Conservation (phyloP, 192 early-diverging fungal species). For the Rhizoclosmatium sp. region DNA sequence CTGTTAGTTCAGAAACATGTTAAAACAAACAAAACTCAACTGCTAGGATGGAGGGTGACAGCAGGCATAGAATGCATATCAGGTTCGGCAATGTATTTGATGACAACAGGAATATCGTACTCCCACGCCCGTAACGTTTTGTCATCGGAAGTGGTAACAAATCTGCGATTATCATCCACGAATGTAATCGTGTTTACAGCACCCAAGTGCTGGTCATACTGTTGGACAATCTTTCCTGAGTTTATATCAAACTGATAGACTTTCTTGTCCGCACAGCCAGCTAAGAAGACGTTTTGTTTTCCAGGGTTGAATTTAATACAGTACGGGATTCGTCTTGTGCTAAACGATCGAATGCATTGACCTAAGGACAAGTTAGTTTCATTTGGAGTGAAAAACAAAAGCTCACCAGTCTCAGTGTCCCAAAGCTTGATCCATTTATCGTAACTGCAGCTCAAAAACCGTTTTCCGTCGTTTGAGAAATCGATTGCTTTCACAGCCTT, state of each 20-base stretch:
- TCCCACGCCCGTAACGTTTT: constrained; percentile 98
- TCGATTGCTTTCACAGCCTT: constrained; percentile 92
- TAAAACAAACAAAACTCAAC: constrained; percentile 58
- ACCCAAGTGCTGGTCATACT: constrained; percentile 98
- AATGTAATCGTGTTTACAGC: constrained; percentile 97
- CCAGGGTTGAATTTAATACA: constrained; percentile 94
- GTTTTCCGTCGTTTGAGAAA: constrained; percentile 85
- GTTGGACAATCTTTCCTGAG: constrained; percentile 84
- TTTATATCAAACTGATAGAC: constrained; percentile 89
- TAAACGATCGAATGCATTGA: constrained; percentile 79
- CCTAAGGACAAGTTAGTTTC: constrained; percentile 49
- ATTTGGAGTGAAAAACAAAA: constrained; percentile 20
- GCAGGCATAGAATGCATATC: constrained; percentile 97
- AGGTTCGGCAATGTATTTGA: constrained; percentile 96
- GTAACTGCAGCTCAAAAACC: constrained; percentile 88
- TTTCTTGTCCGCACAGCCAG: constrained; percentile 93
- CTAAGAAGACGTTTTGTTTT: constrained; percentile 88
- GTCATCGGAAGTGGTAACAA: constrained; percentile 96
- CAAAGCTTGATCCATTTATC: constrained; percentile 95
- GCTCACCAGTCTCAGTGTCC: constrained; percentile 94
- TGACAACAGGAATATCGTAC: constrained; percentile 97
- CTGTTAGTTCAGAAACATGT: constrained; percentile 14
- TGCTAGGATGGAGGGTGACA: constrained; percentile 84
- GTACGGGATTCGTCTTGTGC: constrained; percentile 82
- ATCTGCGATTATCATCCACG: constrained; percentile 91